These are phyloP conservation scores for Suillus ampliporus DNA, from an alignment of 768 basidiomycete genomes.

Conservation along the genomic window DNA sequence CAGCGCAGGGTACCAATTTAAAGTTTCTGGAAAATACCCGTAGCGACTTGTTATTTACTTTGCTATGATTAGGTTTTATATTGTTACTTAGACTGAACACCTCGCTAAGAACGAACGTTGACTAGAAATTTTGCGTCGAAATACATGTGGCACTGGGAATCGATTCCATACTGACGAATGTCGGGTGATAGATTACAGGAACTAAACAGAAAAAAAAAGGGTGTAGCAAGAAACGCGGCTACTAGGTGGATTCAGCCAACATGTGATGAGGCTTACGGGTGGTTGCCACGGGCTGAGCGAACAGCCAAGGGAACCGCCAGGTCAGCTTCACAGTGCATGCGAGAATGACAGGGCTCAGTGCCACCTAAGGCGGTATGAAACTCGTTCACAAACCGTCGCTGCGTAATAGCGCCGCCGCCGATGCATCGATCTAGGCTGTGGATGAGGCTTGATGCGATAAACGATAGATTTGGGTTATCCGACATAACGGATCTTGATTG, in stretches of 20 bases:
- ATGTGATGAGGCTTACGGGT: background rate
- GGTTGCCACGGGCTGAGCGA: background rate
- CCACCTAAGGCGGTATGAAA: conserved; percentile 8
- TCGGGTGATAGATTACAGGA: background rate
- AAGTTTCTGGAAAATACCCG: background rate
- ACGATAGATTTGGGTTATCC: conserved; percentile 49
- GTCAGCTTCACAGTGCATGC: conserved; percentile 4
- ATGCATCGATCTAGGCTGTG: conserved; percentile 25
- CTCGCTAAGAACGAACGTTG: no score
- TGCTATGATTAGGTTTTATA: background rate
- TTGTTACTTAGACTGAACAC: background rate
- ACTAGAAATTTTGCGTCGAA: background rate
- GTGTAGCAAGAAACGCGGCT: conserved; percentile 3
- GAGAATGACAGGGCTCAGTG: conserved; percentile 3
- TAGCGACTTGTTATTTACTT: background rate
- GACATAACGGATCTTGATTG: conserved; percentile 79
- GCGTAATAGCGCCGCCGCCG: conserved; percentile 26
- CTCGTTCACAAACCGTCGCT: conserved; percentile 6
- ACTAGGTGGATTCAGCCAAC: conserved; percentile 4
- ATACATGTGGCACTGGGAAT: background rate
- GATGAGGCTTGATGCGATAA: conserved; percentile 11
- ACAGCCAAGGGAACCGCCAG: background rate
- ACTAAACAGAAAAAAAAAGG: background rate
- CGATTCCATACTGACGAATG: background rate
- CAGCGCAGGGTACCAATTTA: background rate